A percentile compares a stretch with the other conserved stretches of the same genome.
Conservation (phyloP, 108 stramenopile species). For the Nitzschia sp. region DNA sequence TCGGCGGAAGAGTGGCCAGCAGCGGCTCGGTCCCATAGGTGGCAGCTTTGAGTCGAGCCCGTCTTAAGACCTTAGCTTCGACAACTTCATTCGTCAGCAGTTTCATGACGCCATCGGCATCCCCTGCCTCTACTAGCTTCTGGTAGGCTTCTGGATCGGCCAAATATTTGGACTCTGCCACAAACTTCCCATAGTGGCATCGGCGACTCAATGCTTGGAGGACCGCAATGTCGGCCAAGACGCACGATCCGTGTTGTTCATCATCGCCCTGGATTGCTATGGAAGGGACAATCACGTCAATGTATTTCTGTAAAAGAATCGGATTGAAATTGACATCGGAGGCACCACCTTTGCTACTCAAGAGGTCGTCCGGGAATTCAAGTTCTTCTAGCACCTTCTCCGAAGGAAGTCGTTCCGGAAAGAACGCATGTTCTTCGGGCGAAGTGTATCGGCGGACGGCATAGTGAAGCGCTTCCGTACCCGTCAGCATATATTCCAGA, state of each 20-base stretch:
- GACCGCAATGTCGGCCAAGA: conserved; percentile 86
- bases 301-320: conserved; percentile 80
- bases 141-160: conserved; percentile 86
- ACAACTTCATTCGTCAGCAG: conserved; percentile 94
- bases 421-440: conserved; percentile 97
- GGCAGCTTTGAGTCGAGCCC: conserved; percentile 90
- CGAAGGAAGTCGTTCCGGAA: conserved; percentile 74
- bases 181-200: conserved; percentile 98
- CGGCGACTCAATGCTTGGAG: conserved; percentile 91
- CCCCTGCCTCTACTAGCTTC: conserved; percentile 83
- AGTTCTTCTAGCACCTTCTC: conserved; percentile 77
- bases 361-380: conserved; percentile 73
- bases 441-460: conserved; percentile 96
- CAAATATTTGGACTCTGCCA: conserved; percentile 95
- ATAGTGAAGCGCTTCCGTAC: conserved; percentile 93
- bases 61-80: conserved; percentile 89
- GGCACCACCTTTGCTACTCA: conserved; percentile 66
- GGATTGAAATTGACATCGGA: conserved; percentile 89
- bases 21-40: conserved; percentile 93
- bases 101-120: conserved; percentile 93
- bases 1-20: conserved; percentile 47
- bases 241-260: conserved; percentile 95
- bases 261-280: conserved; percentile 87
- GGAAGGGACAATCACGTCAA: conserved; percentile 80
- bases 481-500: conserved; percentile 93